A percentile compares a stretch with the other conserved stretches of the same genome.
phyloP scores from a whole-genome alignment of 495 filamentous ascomycete genomes.

The Lepraria neglecta region DNA sequence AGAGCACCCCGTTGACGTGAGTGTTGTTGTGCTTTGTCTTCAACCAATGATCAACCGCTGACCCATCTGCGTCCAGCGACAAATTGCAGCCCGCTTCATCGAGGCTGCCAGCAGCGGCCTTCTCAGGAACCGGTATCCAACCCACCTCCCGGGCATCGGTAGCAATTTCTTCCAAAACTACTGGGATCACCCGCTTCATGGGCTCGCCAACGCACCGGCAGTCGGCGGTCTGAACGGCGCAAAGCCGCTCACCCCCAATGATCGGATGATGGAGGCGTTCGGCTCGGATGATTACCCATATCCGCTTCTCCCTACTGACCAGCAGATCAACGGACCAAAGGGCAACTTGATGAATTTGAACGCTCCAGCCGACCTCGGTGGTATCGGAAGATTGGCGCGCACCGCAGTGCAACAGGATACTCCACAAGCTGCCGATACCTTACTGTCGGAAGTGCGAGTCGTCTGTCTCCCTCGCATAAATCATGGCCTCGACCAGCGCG shows the following conservation, averaged over 20 bases:
- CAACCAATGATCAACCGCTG: not conserved
- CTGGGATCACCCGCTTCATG: not conserved
- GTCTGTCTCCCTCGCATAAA: not conserved
- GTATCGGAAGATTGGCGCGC: not conserved
- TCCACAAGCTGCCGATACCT: not conserved
- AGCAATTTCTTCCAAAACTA: not conserved
- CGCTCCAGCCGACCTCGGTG: not conserved
- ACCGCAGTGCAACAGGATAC: not conserved
- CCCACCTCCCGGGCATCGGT: not conserved
- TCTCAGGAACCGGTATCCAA: not conserved
- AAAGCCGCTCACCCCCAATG: not conserved
- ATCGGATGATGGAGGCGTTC: slow-evolving; percentile 1
- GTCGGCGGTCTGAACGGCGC: not conserved
- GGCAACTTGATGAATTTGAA: not conserved
- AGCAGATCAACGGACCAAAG: not conserved
- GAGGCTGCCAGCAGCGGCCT: not conserved
- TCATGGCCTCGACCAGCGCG: not conserved
- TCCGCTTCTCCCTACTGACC: not conserved
- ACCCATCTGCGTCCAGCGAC: not conserved
- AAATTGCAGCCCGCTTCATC: not conserved
- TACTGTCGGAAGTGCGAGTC: not conserved
- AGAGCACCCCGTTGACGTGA: not conserved
- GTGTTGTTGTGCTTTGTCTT: not conserved
- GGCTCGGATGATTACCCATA: not conserved
- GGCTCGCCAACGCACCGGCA: not conserved